Conservation (phyloP, 495 filamentous ascomycete species). For the Pseudevernia furfuracea region DNA sequence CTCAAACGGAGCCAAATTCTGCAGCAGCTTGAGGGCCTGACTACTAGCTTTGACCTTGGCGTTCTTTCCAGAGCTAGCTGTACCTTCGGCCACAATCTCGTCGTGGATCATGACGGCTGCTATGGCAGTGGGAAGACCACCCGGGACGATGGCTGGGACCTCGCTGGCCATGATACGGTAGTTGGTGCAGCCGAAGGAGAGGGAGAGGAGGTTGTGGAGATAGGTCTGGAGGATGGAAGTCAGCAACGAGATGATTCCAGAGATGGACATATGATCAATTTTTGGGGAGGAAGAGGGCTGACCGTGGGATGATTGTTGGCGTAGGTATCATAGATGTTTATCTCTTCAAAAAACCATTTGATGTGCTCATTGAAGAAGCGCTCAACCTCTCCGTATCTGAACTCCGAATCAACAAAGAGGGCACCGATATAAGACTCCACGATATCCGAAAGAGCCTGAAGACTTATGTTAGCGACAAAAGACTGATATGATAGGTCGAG, state of each 20-base stretch:
- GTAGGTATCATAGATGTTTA: slow-evolving; percentile 79
- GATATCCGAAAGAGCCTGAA: slow-evolving; percentile 72
- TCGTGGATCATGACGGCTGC: slow-evolving; percentile 75
- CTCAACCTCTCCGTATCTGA: slow-evolving; percentile 65
- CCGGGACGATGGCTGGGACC: slow-evolving; percentile 33
- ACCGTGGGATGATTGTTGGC: slow-evolving; percentile 80
- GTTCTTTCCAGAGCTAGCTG: slow-evolving; percentile 55
- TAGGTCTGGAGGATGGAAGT: slow-evolving; percentile 37
- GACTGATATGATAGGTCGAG: background rate
- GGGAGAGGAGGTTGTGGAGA: slow-evolving; percentile 44
- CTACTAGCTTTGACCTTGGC: slow-evolving; percentile 69
- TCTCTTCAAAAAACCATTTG: slow-evolving; percentile 74
- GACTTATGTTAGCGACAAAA: background rate
- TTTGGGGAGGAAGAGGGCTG: slow-evolving; percentile 20
- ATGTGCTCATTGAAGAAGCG: slow-evolving; percentile 69
- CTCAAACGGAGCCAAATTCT: slow-evolving; percentile 48
- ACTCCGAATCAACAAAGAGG: slow-evolving; percentile 84
- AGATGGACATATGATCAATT: background rate
- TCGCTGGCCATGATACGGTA: slow-evolving; percentile 49
- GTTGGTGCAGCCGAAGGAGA: slow-evolving; percentile 46
- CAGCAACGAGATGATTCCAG: slow-evolving; percentile 8
- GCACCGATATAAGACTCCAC: slow-evolving; percentile 87
- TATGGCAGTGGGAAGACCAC: slow-evolving; percentile 45
- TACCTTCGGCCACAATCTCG: slow-evolving; percentile 52
- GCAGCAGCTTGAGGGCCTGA: slow-evolving; percentile 51